Base-by-base conservation (phyloP, 805 yeast species). In the Metschnikowia baotianmanensis region DNA sequence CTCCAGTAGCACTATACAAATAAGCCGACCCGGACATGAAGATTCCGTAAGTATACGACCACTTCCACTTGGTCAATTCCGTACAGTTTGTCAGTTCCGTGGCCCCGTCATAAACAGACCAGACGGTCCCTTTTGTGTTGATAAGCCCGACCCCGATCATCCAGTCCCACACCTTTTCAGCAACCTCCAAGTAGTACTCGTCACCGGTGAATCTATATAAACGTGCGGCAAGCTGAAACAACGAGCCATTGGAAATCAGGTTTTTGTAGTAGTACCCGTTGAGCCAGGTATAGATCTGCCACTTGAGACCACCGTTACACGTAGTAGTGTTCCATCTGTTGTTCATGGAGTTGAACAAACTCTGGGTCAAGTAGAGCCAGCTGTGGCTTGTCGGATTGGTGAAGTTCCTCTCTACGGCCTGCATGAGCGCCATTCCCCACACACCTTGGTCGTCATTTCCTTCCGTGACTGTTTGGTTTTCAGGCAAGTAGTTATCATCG, bases 11-110 rank as follows among this genome's bases (percentile, higher is more conserved):
- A 51, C 82, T 77, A 57, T 83, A 82, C 61, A 83, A 64, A 57
- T 80, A 83, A 1, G 91, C 88, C 46, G 77, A 67, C 10, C 91
- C 93, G 1, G 83, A 68, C 52, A 84, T 52, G 47, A 81, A 64
- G 12, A 83, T 61, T 26, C 86, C 93, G 56, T 80, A 83, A 46
- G 81, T 82, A 61, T 84, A 84, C 23, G 81, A 69, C 88, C 89
- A 84, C 56, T 74, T 76, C 24, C 65, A 57, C 9, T 55, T 58
- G 6, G 80, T 75, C 28, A 77, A 58, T 11, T 65, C 63, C 1
- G 76, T 49, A 55, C 86, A 81, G 52, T 72, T 68, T 42, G 63
- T 58, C 20, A 56, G 61, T 25, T 49, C 56, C 15, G 42, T 43
- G 28, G 83, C 83, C 58, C 86, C 86, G 61, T 80, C 86, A 49